phyloP scores from a whole-genome alignment of 176 grass and related monocot genomes.

The Bonia amplexicaulis region DNA sequence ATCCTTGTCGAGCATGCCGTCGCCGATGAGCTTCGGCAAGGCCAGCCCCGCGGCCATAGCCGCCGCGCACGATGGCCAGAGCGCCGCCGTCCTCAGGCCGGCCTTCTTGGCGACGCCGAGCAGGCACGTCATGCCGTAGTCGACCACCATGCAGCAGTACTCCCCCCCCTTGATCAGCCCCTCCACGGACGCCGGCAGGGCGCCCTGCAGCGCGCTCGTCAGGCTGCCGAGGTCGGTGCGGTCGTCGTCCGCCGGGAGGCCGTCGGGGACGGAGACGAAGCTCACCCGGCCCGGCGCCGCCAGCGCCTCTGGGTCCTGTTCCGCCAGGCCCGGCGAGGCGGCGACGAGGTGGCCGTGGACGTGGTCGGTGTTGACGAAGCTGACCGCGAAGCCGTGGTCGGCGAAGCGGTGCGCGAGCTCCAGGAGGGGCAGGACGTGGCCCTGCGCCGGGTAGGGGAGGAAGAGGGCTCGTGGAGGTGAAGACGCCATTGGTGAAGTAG shows the following conservation, averaged over 20 bases:
- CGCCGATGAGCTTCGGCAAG: not conserved
- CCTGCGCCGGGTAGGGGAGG: constrained; percentile 57
- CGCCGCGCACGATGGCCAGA: not conserved
- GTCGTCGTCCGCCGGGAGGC: not conserved
- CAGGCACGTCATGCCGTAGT: not conserved
- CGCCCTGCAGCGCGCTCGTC: not conserved
- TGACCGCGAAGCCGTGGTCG: constrained; percentile 49
- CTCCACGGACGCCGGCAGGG: not conserved
- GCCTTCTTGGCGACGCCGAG: constrained; percentile 5
- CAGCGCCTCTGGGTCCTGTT: too few relatives aligned
- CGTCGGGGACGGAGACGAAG: not conserved
- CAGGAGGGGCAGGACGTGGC: constrained; percentile 59
- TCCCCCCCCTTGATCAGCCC: not conserved
- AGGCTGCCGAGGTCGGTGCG: not conserved
- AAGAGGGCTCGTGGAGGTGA: too few relatives aligned
- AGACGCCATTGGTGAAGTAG: too few relatives aligned
- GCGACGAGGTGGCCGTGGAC: too few relatives aligned
- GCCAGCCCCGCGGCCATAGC: not conserved
- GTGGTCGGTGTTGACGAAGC: constrained; percentile 48
- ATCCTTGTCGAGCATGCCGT: not conserved
- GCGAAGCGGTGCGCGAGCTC: constrained; percentile 47
- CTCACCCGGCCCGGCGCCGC: not conserved
- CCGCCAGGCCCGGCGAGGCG: too few relatives aligned
- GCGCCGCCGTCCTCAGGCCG: not conserved
- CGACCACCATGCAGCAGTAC: not conserved